Evolutionary conservation across 2,329 filamentous ascomycete species (phyloP).

Genomic region (Chrysoporthe deuterocubensis): DNA sequence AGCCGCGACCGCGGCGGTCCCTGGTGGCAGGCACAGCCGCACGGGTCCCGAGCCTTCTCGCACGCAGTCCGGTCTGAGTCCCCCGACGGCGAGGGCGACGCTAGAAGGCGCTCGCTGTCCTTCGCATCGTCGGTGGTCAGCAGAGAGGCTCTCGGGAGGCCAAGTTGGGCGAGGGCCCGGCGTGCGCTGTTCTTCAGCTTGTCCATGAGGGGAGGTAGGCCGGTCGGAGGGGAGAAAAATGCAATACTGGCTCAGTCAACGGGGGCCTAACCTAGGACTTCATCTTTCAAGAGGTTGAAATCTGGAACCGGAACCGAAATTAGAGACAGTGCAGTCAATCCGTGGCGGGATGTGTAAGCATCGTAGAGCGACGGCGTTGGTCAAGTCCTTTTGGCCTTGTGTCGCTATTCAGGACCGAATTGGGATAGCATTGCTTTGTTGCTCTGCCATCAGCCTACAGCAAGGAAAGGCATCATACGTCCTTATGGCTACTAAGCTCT

Average conservation of each 20-base stretch:
- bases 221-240: not conserved
- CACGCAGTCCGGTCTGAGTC: slow-evolving; percentile 8
- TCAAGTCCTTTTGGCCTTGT: slow-evolving; percentile 11
- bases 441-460: not conserved
- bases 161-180: not conserved
- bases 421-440: not conserved
- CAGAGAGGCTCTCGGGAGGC: not conserved
- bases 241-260: not conserved
- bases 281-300: not conserved
- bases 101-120: slow-evolving; percentile 18
- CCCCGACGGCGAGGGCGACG: slow-evolving; percentile 10
- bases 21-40: slow-evolving; percentile 8
- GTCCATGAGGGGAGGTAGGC: not conserved
- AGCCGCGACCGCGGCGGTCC: not conserved
- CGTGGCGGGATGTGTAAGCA: no score
- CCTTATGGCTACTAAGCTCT: not conserved
- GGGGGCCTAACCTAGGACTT: not conserved
- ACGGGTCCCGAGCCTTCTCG: slow-evolving; percentile 4
- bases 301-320: not conserved
- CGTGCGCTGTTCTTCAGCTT: not conserved
- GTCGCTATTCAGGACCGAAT: slow-evolving; percentile 15
- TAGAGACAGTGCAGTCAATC: not conserved
- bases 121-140: not conserved
- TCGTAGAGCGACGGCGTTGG: not conserved
- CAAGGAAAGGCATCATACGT: not conserved